phyloP scores from a whole-genome alignment of 805 yeast species.

The Brettanomyces custersianus region DNA sequence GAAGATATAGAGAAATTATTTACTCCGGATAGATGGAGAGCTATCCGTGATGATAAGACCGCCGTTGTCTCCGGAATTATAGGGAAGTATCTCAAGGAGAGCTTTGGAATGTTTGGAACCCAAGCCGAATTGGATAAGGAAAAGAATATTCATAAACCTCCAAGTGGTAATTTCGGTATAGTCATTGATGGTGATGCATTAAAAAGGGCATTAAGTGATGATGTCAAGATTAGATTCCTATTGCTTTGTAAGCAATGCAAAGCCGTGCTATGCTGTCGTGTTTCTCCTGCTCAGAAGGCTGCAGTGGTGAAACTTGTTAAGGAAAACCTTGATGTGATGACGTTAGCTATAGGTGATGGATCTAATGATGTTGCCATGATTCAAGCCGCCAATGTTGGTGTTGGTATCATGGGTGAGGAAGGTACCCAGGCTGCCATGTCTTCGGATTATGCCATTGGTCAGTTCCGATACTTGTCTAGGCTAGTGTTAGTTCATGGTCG shows the following conservation, averaged over 20 bases:
- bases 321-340: constrained; percentile 68
- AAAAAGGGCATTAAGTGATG: constrained; percentile 37
- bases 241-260: constrained; percentile 71
- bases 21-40: constrained; percentile 19
- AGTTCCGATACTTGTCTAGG: constrained; percentile 62
- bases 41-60: constrained; percentile 11
- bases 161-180: constrained; percentile 58
- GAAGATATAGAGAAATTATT: constrained; percentile 41
- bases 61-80: constrained; percentile 39
- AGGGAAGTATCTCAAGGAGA: constrained; percentile 41
- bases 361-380: constrained; percentile 89
- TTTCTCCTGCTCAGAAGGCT: constrained; percentile 82
- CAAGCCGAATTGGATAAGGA: constrained; percentile 47
- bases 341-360: constrained; percentile 83
- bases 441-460: constrained; percentile 80
- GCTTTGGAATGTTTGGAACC: constrained; percentile 53
- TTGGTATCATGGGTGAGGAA: constrained; percentile 88
- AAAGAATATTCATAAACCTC: constrained; percentile 55
- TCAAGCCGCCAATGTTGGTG: constrained; percentile 81
- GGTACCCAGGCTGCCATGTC: constrained; percentile 88
- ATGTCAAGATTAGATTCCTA: constrained; percentile 46
- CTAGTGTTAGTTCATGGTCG: constrained; percentile 71
- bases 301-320: constrained; percentile 76
- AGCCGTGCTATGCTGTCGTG: constrained; percentile 80
- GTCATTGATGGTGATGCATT: constrained; percentile 78